Base-by-base conservation (phyloP, 1,139 yeast genomes). In the Taiozyma sp. region DNA sequence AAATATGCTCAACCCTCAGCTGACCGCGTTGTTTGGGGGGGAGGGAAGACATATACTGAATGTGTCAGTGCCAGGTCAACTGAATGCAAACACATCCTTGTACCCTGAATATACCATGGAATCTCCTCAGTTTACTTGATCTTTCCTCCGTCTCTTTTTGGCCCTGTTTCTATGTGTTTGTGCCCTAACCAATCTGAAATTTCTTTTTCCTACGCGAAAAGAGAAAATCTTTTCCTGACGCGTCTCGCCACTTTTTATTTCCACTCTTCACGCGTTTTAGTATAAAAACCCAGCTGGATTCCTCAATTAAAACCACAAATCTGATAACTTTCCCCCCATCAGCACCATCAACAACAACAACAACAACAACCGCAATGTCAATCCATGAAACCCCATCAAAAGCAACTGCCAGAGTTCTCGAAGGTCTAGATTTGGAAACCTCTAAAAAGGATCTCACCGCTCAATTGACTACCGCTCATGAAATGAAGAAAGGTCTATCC, bases 351-450 rank as follows among this genome's bases (percentile, higher is more conserved):
- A 24, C 26, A 24, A 24, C 26, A 24, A 24, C 26, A 24, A 24
- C 29, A 5, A 8, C 16, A 41, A 45, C 37, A 52, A 41, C 32
- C 19, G 61, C 53, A 50, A 61, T 61, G 64, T 55, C 65, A 14
- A 48, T 48, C n/a, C 57, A 59, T 51, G 64, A 61, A 53, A 61
- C 65, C 11, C 65, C 65, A 50, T 61, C 64, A 41, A 62, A 60
- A 51, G 61, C 47, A 42, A 53, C 64, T 21, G 66, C 65, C 30
- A 53, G 54, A 46, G 60, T 55, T 30, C 53, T 62, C 24, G 53
- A 59, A 32, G 48, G 47, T 49, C 64, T 37, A 56, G 65, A 60
- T 28, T 49, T 62, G 32, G 51, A 52, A 32, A 56, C 52, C 16
- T 48, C 64, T 35, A 56, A 53, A 48, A 62, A 59, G 47, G 60